These are phyloP conservation scores for Singerocomus inundabilis DNA, from an alignment of 1,284 basidiomycete genomes.

Conservation along the genomic window DNA sequence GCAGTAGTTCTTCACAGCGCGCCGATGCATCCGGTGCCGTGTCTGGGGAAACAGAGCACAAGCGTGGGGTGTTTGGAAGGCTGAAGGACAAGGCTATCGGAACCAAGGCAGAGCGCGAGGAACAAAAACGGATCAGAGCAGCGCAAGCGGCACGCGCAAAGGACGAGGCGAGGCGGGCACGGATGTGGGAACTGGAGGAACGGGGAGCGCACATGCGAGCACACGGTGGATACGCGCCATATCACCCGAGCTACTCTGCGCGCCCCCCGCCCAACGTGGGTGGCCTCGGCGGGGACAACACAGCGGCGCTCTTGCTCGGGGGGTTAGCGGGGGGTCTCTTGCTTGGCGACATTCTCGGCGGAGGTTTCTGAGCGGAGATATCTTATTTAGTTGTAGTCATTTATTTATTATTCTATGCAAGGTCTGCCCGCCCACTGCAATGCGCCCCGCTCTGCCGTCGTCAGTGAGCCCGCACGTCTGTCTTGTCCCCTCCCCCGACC, in stretches of 20 bases:
- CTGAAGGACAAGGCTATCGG: slow-evolving; percentile 62
- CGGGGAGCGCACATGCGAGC: slow-evolving; percentile 36
- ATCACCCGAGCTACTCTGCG: slow-evolving; percentile 19
- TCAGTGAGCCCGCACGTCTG: slow-evolving; percentile 80
- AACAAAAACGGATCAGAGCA: slow-evolving; percentile 38
- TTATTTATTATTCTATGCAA: neutral
- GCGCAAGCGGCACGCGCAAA: slow-evolving; percentile 33
- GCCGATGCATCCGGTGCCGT: neutral
- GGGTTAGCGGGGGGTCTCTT: slow-evolving; percentile 62
- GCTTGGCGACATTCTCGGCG: slow-evolving; percentile 47
- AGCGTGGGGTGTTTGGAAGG: slow-evolving; percentile 55
- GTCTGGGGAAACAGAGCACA: slow-evolving; percentile 20
- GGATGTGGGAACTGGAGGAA: slow-evolving; percentile 19
- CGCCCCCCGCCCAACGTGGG: neutral
- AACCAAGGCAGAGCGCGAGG: slow-evolving; percentile 62
- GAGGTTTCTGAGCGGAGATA: slow-evolving; percentile 23
- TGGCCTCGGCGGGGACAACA: slow-evolving; percentile 5
- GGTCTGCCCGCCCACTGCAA: slow-evolving; percentile 15
- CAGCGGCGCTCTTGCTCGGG: slow-evolving; percentile 40
- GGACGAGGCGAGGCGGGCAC: slow-evolving; percentile 15
- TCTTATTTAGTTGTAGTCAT: neutral
- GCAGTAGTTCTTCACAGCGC: slow-evolving; percentile 12
- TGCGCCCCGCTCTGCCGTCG: slow-evolving; percentile 54
- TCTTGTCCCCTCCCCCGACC: slow-evolving; percentile 66
- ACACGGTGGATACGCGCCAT: slow-evolving; percentile 32